phyloP scores from a whole-genome alignment of 2,329 filamentous ascomycete genomes.

The Bimuria novae-zelandiae region DNA sequence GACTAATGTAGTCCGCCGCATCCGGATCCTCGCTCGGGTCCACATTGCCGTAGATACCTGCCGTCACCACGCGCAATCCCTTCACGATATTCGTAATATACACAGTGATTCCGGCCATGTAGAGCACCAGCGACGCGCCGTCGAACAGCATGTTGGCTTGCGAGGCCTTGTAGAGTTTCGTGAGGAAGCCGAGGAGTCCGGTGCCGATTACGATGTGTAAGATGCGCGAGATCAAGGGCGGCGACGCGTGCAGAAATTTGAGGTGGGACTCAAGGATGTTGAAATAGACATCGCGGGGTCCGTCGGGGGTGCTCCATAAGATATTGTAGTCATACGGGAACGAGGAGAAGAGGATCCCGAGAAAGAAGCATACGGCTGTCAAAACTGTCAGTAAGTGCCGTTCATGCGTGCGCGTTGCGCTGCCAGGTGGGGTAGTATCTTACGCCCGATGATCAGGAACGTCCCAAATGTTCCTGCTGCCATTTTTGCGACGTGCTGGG shows the following conservation, averaged over 20 bases:
- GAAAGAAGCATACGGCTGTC: slow-evolving; percentile 84
- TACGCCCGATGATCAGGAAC: slow-evolving; percentile 95
- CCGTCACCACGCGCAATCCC: slow-evolving; percentile 81
- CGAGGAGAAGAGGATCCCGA: slow-evolving; percentile 93
- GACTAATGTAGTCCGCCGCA: slow-evolving; percentile 70
- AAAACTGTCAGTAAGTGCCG: slow-evolving; percentile 15
- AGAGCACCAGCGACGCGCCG: slow-evolving; percentile 71
- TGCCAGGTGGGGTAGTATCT: slow-evolving; percentile 47
- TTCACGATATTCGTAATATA: slow-evolving; percentile 98
- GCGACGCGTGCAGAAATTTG: slow-evolving; percentile 86
- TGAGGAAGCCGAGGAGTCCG: slow-evolving; percentile 84
- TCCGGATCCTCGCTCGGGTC: slow-evolving; percentile 41
- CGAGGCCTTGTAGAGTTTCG: slow-evolving; percentile 91
- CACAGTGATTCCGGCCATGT: slow-evolving; percentile 85
- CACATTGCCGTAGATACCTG: slow-evolving; percentile 66
- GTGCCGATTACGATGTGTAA: slow-evolving; percentile 91
- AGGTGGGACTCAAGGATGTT: slow-evolving; percentile 88
- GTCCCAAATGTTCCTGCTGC: slow-evolving; percentile 76
- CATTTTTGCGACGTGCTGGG: slow-evolving; percentile 29
- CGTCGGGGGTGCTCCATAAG: slow-evolving; percentile 73
- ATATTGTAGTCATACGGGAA: slow-evolving; percentile 96
- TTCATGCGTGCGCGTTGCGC: not conserved
- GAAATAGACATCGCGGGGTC: slow-evolving; percentile 70
- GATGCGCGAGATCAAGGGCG: slow-evolving; percentile 88
- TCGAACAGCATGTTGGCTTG: slow-evolving; percentile 97